A percentile compares a stretch with the other conserved stretches of the same genome.
These are phyloP conservation scores for Stephanodiscus triporus DNA, from an alignment of 108 stramenopile species.

Conservation along the genomic window DNA sequence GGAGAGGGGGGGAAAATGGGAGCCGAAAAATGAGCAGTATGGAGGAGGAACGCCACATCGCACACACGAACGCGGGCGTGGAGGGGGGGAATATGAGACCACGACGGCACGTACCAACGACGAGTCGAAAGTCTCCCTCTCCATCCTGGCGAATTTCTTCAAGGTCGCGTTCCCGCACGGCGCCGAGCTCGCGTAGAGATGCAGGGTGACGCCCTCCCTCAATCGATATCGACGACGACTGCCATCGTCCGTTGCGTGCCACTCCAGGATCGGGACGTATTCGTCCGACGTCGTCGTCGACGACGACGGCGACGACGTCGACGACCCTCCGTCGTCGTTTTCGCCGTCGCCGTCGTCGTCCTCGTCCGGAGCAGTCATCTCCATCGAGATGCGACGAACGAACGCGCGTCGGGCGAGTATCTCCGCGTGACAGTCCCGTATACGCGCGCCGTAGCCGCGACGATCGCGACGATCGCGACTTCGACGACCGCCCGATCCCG, in stretches of 20 bases:
- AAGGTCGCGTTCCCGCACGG: constrained; percentile 88
- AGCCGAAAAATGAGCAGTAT: too few species aligned
- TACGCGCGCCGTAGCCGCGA: constrained; percentile 56
- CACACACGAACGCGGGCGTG: not conserved
- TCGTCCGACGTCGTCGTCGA: not conserved
- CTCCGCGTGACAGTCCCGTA: constrained; percentile 89
- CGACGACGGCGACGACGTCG: not conserved
- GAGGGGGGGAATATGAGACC: not conserved
- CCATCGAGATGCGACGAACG: constrained; percentile 62
- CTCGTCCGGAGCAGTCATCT: constrained; percentile 62
- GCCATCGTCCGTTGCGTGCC: too few species aligned
- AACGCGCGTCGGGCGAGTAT: constrained; percentile 83
- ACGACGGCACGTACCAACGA: constrained; percentile 44
- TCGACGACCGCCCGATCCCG: not conserved
- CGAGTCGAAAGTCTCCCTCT: constrained; percentile 68
- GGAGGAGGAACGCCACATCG: too few species aligned
- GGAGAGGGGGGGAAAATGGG: too few species aligned
- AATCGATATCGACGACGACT: constrained; percentile 44
- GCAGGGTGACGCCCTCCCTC: constrained; percentile 66
- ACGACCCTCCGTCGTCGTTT: not conserved
- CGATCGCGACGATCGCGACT: not conserved
- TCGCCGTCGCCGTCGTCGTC: not conserved
- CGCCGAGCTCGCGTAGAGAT: constrained; percentile 85
- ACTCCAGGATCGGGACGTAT: too few species aligned
- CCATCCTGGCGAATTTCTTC: constrained; percentile 84